Conservation (phyloP, 345 rosid genomes). For the Gossypium turneri region DNA sequence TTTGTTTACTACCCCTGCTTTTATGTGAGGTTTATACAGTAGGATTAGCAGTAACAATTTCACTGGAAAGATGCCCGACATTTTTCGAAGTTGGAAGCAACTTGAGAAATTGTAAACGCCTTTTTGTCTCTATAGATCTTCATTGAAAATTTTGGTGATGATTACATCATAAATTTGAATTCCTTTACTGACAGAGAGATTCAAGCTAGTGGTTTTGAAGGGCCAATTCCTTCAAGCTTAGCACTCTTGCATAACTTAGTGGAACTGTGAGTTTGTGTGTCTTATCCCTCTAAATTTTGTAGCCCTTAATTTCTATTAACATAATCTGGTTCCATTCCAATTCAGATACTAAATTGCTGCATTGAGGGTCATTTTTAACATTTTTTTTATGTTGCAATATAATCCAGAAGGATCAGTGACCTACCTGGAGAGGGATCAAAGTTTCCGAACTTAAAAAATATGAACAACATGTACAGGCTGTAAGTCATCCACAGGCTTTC, state of each 20-base stretch:
- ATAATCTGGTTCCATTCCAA: not conserved
- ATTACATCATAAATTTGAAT: not conserved
- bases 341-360: not conserved
- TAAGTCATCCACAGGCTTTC: conserved; percentile 20
- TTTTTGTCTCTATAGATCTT: not conserved
- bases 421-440: conserved; percentile 31
- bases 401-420: conserved; percentile 48
- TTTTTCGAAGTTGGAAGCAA: conserved; percentile 14
- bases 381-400: not conserved
- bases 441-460: conserved; percentile 31
- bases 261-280: conserved; percentile 36
- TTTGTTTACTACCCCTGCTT: not conserved
- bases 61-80: conserved; percentile 13
- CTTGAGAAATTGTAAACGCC: conserved; percentile 6
- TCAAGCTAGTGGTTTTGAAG: conserved; percentile 51
- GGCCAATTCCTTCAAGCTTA: conserved; percentile 44
- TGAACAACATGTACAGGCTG: conserved; percentile 31
- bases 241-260: conserved; percentile 24
- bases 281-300: too few relatives aligned
- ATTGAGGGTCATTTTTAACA: not conserved
- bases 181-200: conserved; percentile 35
- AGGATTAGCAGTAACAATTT: conserved; percentile 21
- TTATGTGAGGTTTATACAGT: not conserved
- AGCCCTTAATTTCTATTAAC: not conserved
- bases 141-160: not conserved